Percentiles rank a stretch among this genome's conserved stretches.
Evolutionary conservation across 345 rosid genomes (phyloP).

Genomic region (Rhodamnia argentea): DNA sequence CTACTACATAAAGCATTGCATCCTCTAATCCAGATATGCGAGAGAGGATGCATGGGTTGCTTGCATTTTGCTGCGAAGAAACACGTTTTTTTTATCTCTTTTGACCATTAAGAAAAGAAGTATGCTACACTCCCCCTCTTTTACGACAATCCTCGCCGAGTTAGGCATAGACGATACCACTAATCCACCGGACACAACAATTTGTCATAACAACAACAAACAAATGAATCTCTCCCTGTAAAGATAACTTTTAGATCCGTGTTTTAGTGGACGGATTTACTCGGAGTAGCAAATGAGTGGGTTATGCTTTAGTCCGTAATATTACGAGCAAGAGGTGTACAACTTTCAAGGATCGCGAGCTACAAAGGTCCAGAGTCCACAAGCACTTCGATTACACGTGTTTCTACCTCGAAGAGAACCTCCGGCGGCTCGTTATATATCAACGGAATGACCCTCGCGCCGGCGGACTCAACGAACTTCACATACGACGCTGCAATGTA

Average conservation of each 20-base stretch:
- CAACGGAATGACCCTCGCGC: conserved; percentile 84
- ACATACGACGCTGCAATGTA: conserved; percentile 81
- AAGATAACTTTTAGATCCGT: neutral
- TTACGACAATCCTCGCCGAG: neutral
- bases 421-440: conserved; percentile 66
- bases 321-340: neutral
- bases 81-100: neutral
- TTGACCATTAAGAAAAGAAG: neutral
- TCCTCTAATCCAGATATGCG: neutral
- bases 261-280: neutral
- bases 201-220: neutral
- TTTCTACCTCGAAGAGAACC: conserved; percentile 49
- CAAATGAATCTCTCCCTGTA: neutral
- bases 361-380: neutral
- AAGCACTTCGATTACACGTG: neutral
- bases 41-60: neutral
- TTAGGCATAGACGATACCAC: neutral
- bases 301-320: neutral
- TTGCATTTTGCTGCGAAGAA: neutral
- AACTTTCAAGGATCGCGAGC: neutral
- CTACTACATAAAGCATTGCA: neutral
- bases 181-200: neutral
- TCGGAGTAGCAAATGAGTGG: neutral
- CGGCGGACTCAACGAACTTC: conserved; percentile 85
- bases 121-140: neutral